Evolutionary conservation across 495 filamentous ascomycete genomes (phyloP).

Genomic region (Xanthoparmelia taractica): DNA sequence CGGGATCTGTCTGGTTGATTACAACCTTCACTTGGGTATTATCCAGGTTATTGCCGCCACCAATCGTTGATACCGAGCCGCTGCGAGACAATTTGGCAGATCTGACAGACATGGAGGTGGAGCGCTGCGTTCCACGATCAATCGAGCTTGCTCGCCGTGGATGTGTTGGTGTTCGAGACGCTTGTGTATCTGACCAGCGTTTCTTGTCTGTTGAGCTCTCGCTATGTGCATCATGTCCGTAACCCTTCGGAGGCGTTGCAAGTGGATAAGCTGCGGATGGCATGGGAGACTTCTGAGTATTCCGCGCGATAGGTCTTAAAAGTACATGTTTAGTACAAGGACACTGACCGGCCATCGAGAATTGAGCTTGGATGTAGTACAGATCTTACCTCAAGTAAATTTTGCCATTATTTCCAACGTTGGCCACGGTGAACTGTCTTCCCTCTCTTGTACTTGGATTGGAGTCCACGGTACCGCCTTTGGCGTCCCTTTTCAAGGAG

Average conservation of each 20-base stretch:
- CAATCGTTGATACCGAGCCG: slow-evolving; percentile 29
- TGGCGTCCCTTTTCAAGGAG: slow-evolving; percentile 36
- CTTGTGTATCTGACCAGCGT: slow-evolving; percentile 31
- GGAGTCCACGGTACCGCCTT: slow-evolving; percentile 31
- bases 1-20: slow-evolving; percentile 65
- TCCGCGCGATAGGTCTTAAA: slow-evolving; percentile 53
- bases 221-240: slow-evolving; percentile 33
- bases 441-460: slow-evolving; percentile 43
- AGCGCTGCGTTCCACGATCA: slow-evolving; percentile 28
- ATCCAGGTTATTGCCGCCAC: slow-evolving; percentile 34
- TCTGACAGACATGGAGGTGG: slow-evolving; percentile 19
- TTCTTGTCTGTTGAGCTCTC: slow-evolving; percentile 22
- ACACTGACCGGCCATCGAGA: slow-evolving; percentile 4
- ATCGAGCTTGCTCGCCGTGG: slow-evolving; percentile 29
- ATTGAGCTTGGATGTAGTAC: not conserved
- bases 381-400: slow-evolving; percentile 82
- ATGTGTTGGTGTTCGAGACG: slow-evolving; percentile 28
- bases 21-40: slow-evolving; percentile 68
- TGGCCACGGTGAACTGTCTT: slow-evolving; percentile 85
- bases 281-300: slow-evolving; percentile 46
- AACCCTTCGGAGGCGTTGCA: slow-evolving; percentile 46
- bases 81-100: slow-evolving; percentile 5
- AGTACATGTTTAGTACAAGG: slow-evolving; percentile 9
- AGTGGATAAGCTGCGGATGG: slow-evolving; percentile 53
- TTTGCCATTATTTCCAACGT: slow-evolving; percentile 86